Evolutionary conservation across 148 eudicot genomes (phyloP).

Genomic region (Arbutus unedo): DNA sequence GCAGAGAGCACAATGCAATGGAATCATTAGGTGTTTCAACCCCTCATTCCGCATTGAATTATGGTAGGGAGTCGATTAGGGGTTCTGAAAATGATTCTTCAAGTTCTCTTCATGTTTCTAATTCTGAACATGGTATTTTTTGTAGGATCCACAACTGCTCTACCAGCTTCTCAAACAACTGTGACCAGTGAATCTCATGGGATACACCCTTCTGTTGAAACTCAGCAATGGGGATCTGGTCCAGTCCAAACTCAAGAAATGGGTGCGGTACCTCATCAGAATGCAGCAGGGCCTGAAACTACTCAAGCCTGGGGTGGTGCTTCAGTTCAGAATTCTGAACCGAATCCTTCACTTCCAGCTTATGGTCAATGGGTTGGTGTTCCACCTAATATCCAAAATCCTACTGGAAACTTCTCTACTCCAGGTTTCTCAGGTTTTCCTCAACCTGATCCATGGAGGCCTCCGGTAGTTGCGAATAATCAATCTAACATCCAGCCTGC

Average conservation of each 20-base stretch:
- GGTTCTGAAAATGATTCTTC: slow-evolving; percentile 18
- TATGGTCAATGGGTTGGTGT: slow-evolving; percentile 57
- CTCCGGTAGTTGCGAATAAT: slow-evolving; percentile 29
- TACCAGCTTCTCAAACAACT: slow-evolving; percentile 30
- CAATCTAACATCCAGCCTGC: slow-evolving; percentile 30
- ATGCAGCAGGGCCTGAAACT: neutral
- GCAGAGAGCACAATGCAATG: slow-evolving; percentile 27
- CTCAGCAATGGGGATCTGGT: slow-evolving; percentile 35
- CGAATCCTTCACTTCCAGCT: slow-evolving; percentile 31
- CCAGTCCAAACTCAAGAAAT: slow-evolving; percentile 12
- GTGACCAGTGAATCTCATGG: slow-evolving; percentile 34
- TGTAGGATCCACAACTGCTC: slow-evolving; percentile 27
- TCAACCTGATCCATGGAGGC: slow-evolving; percentile 48
- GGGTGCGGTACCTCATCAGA: slow-evolving; percentile 13
- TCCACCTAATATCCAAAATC: slow-evolving; percentile 45
- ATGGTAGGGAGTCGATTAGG: slow-evolving; percentile 16
- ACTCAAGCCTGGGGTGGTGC: slow-evolving; percentile 34
- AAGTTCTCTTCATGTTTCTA: slow-evolving; percentile 18
- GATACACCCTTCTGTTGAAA: slow-evolving; percentile 28
- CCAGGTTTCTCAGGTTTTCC: slow-evolving; percentile 38
- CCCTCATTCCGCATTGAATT: slow-evolving; percentile 26
- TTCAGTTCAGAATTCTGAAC: slow-evolving; percentile 26
- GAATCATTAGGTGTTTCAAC: slow-evolving; percentile 19
- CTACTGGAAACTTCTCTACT: slow-evolving; percentile 38
- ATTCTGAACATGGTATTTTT: slow-evolving; percentile 13